These are phyloP conservation scores for Stropharia rugosoannulata DNA, from an alignment of 768 basidiomycete genomes.

Conservation along the genomic window DNA sequence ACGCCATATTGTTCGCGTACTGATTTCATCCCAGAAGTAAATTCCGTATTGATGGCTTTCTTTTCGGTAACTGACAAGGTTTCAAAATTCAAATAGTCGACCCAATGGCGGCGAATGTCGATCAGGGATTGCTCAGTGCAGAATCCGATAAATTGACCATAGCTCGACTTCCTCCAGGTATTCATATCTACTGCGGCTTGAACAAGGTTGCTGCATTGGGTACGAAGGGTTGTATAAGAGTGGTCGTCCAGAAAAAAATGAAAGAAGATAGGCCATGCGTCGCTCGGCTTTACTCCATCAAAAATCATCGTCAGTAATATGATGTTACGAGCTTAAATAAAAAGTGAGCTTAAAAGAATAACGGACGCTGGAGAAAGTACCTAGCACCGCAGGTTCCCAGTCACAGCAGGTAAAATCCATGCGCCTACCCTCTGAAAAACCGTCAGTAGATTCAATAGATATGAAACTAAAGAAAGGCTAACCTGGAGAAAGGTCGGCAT, in stretches of 20 bases:
- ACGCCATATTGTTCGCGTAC: constrained; percentile 5
- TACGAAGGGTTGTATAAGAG: constrained; percentile 28
- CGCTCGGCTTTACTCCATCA: constrained; percentile 24
- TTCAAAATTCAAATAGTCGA: constrained; percentile 28
- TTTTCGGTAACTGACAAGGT: constrained; percentile 20
- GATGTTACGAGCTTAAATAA: constrained; percentile 43
- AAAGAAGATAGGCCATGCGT: constrained; percentile 48
- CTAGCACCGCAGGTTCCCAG: constrained; percentile 44
- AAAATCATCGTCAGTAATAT: constrained; percentile 42
- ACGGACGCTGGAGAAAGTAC: constrained; percentile 19
- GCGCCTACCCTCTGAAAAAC: constrained; percentile 15
- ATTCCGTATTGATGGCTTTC: constrained; percentile 18
- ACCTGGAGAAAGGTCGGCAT: constrained; percentile 26
- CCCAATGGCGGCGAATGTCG: constrained; percentile 41
- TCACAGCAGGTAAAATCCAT: constrained; percentile 55
- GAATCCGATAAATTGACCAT: constrained; percentile 35
- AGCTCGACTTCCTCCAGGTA: constrained; percentile 39
- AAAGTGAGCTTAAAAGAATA: not conserved
- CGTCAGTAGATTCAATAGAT: not conserved
- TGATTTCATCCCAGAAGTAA: constrained; percentile 18
- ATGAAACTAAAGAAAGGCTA: constrained; percentile 4
- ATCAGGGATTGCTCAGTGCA: constrained; percentile 35
- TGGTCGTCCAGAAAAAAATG: constrained; percentile 43
- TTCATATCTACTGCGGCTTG: constrained; percentile 28
- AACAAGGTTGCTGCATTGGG: constrained; percentile 39